Percentiles rank a stretch among this genome's conserved stretches.
Evolutionary conservation across 192 early-diverging fungal genomes (phyloP).

Genomic region (Lobosporangium transversale): DNA sequence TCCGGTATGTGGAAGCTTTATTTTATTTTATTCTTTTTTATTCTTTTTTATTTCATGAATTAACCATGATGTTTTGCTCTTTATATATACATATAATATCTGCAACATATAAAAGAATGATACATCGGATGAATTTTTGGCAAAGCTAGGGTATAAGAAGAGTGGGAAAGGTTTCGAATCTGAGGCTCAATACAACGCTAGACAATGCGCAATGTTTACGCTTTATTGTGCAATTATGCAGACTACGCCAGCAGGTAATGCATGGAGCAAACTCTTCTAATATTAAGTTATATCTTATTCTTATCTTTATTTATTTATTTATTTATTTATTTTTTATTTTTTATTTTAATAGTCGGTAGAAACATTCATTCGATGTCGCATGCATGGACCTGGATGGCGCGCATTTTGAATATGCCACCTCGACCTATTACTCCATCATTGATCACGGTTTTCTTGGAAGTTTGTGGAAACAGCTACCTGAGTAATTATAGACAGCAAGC

Average conservation of each 20-base stretch:
- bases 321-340: constrained; percentile 2
- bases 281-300: not conserved
- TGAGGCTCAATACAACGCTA: constrained; percentile 68
- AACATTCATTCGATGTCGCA: constrained; percentile 63
- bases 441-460: constrained; percentile 70
- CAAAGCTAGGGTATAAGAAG: constrained; percentile 37
- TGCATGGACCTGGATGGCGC: constrained; percentile 79
- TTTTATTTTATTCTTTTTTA: not conserved
- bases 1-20: constrained; percentile 53
- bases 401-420: constrained; percentile 74
- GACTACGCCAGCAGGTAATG: constrained; percentile 56
- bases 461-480: constrained; percentile 31
- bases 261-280: too few species aligned
- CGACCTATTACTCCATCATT: constrained; percentile 72
- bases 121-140: constrained; percentile 29
- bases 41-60: not conserved
- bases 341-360: constrained; percentile 40
- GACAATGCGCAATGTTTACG: constrained; percentile 73
- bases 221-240: constrained; percentile 78
- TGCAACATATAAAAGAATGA: too few species aligned
- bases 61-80: not conserved
- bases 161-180: constrained; percentile 57
- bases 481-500: constrained; percentile 29
- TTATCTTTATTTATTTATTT: too few species aligned
- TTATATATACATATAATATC: too few species aligned